Conservation (phyloP, 2,329 filamentous ascomycete species). For the Colletotrichum horii region DNA sequence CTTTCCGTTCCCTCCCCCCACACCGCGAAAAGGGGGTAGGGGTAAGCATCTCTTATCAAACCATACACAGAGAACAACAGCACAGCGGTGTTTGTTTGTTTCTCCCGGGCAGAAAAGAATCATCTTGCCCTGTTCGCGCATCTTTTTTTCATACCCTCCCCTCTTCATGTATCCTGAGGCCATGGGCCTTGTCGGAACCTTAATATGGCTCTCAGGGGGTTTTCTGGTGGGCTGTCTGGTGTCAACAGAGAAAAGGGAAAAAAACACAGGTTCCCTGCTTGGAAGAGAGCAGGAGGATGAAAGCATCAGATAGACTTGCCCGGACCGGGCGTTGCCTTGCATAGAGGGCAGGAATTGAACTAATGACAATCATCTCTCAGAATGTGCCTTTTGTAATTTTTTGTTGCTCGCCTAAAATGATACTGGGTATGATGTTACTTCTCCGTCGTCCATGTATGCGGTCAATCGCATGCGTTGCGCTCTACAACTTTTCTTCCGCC, state of each 20-base stretch:
- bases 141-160: neutral
- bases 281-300: neutral
- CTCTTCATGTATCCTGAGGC: neutral
- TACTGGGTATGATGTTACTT: conserved; percentile 14
- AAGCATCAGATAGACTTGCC: neutral
- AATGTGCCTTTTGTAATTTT: neutral
- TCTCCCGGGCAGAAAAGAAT: neutral
- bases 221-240: neutral
- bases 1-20: neutral
- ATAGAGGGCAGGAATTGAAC: neutral
- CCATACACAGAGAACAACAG: neutral
- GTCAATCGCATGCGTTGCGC: neutral
- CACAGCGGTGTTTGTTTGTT: neutral
- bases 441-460: neutral
- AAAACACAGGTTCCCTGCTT: neutral
- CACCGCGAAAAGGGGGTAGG: neutral
- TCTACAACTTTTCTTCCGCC: conserved; percentile 33
- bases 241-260: neutral
- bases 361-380: neutral
- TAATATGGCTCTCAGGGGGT: neutral
- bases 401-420: neutral
- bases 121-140: neutral
- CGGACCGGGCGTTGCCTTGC: neutral
- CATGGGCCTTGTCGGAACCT: neutral
- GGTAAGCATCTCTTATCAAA: neutral